Conservation (phyloP, 805 yeast genomes). For the Deakozyma indianensis region DNA sequence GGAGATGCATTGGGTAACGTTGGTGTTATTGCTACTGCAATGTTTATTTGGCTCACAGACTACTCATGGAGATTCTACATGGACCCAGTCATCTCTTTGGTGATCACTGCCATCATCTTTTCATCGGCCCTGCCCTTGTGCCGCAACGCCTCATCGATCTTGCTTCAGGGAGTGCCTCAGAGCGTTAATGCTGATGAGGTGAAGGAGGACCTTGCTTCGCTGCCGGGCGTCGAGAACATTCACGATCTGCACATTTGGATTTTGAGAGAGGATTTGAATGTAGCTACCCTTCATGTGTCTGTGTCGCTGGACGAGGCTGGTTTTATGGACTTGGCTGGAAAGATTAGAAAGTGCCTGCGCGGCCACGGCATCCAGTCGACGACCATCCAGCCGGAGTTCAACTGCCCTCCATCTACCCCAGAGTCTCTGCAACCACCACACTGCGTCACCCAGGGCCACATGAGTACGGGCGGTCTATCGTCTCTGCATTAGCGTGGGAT, state of each 20-base stretch:
- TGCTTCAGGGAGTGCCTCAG: constrained; percentile 89
- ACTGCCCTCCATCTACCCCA: constrained; percentile 2
- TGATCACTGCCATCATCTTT: constrained; percentile 79
- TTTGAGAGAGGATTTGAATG: constrained; percentile 68
- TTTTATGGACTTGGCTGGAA: constrained; percentile 56
- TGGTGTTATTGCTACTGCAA: constrained; percentile 82
- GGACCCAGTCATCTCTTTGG: constrained; percentile 75
- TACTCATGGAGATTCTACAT: constrained; percentile 75
- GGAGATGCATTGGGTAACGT: constrained; percentile 95
- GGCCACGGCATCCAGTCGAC: constrained; percentile 81
- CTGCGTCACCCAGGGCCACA: constrained; percentile 8
- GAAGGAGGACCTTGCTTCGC: constrained; percentile 45
- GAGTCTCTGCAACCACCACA: constrained; percentile 1
- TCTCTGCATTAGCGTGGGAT: neutral
- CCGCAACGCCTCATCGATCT: constrained; percentile 68
- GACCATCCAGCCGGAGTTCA: constrained; percentile 92
- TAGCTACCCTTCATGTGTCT: constrained; percentile 83
- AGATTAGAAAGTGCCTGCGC: constrained; percentile 67
- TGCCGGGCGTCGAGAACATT: constrained; percentile 66
- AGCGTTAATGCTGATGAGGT: constrained; percentile 64
- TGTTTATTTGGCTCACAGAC: constrained; percentile 88
- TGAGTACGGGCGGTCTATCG: constrained; percentile 6
- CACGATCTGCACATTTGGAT: constrained; percentile 98
- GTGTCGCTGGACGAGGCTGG: constrained; percentile 48
- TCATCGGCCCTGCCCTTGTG: constrained; percentile 87